Base-by-base conservation (phyloP, 176 grass and related monocot species). In the Carex littledalei region DNA sequence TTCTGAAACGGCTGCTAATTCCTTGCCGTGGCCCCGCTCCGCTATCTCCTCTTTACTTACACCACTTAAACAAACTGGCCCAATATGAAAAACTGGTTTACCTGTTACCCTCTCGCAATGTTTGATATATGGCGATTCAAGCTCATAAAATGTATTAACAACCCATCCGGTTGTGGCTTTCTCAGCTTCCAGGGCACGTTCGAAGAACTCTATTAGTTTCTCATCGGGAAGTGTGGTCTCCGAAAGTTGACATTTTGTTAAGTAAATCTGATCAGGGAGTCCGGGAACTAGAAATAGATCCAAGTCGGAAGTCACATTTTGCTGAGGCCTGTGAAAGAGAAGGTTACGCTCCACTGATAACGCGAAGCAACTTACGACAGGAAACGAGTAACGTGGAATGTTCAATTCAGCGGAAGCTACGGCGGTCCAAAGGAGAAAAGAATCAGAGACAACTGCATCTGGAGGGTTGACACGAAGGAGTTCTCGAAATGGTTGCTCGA, bases 301-400 rank as follows among this genome's bases (percentile, higher is more conserved):
- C 4, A 52, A 65, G 47, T 79, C 84, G 15, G 94, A 91, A 31
- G 32, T 52, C 60, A 63, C 85, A 45, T 68, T 29, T 43, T 81
- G 20, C 43, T 91, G 91, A 43, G 94, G 91, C 24, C 11, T 20
- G 86, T 93, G 88, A 21, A 88, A 66, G 3, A 91, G 78, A 21
- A 91, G 84, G 0, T 84, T 59, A 0, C 86, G 91, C 84, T 93
- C 89, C 47, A 93, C 91, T 0, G 89, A 90, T 10, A 93, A 90
- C 12, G 91, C 88, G 59, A 96, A 93, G 86, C 91, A 97, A 6
- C 91, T 84, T 4, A 89, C 89, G 17, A 79, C 86, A 0, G 91
- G 87, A 90, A 91, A 97, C 35, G 89, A 86, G 84, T 93, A 97
- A n/a, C 87, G 86, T 56, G 91, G 89, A 58, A 91, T 69, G 56